These are phyloP conservation scores for Catharanthus roseus DNA, from an alignment of 257 asterid species.

Conservation along the genomic window DNA sequence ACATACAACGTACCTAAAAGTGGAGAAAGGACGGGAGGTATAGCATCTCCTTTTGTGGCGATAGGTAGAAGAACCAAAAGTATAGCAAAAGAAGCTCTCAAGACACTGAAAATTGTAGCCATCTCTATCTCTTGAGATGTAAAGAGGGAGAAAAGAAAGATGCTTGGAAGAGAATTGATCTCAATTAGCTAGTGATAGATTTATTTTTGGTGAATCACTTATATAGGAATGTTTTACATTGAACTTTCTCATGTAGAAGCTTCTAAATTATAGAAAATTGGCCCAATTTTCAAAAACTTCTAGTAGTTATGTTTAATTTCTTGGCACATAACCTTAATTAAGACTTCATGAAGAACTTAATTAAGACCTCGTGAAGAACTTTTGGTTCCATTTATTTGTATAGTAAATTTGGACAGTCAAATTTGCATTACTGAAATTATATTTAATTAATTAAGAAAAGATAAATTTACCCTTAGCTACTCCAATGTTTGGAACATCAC, in stretches of 20 bases:
- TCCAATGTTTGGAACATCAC: not conserved
- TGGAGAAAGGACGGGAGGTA: constrained; percentile 27
- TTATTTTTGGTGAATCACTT: not conserved
- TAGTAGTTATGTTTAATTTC: not conserved
- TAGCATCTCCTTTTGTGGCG: constrained; percentile 25
- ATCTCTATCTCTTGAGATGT: constrained; percentile 17
- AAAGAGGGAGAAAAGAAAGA: not conserved
- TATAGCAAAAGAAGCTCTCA: constrained; percentile 20
- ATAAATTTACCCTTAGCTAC: not conserved
- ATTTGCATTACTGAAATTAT: not conserved
- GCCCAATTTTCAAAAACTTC: not conserved
- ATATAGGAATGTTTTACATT: not conserved
- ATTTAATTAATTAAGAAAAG: not conserved
- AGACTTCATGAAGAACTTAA: not conserved
- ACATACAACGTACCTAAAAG: constrained; percentile 30
- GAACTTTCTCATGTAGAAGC: not conserved
- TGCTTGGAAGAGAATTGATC: too few relatives aligned
- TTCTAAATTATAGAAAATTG: not conserved
- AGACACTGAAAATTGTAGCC: constrained; percentile 17
- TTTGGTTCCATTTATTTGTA: too few relatives aligned
- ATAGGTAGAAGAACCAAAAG: constrained; percentile 26
- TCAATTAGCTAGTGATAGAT: not conserved
- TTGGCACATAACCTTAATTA: not conserved
- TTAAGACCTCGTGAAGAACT: too few relatives aligned
- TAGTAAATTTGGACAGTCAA: too few relatives aligned